Evolutionary conservation across 805 yeast species (phyloP), one percentile per base, ranked within the genome.

Genomic region (Spathaspora arborariae): DNA sequence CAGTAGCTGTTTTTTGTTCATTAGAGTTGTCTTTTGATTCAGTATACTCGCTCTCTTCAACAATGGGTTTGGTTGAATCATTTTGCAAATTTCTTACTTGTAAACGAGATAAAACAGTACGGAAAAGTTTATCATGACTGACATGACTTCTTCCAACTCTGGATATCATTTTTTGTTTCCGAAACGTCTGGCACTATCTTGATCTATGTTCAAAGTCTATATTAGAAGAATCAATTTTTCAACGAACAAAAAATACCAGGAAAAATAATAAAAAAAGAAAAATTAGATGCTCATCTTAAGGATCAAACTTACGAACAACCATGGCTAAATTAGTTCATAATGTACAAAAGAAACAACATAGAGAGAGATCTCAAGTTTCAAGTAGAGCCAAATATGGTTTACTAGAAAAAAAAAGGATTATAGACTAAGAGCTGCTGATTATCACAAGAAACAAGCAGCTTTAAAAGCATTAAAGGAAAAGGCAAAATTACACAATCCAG

Each of bases 261-360:
- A 30, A 30, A 30, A 10, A 30, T 13, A 30, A 30, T 10, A 30
- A 42, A 22, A 33, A 41, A 20, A 35, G 11, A 42, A 26, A 18
- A 22, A 20, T 13, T 26, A 20, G 44, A 43, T 39, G 44, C 46
- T 55, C 54, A 20, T 44, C 52, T 11, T 5, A 15, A 22, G 13
- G 27, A 21, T 15, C n/a, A 18, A 5, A 27, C 30, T n/a, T n/a
- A 15, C 27, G 10, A 27, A 4, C 26, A 15, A 47, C 10, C 20
- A 88, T 88, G 95, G 85, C 85, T 30, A 85, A 84, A 53, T 69
- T 86, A 27, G 92, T 86, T 10, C 97, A 91, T 64, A 87, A 89
- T 60, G 84, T 92, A 9, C 97, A 92, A 66, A 94, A 95, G 74
- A 94, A 89, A 61, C 98, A 94, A 72, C 99, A 94, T 60, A 75